Evolutionary conservation across 345 rosid species (phyloP).

Genomic region (Gossypium raimondii): DNA sequence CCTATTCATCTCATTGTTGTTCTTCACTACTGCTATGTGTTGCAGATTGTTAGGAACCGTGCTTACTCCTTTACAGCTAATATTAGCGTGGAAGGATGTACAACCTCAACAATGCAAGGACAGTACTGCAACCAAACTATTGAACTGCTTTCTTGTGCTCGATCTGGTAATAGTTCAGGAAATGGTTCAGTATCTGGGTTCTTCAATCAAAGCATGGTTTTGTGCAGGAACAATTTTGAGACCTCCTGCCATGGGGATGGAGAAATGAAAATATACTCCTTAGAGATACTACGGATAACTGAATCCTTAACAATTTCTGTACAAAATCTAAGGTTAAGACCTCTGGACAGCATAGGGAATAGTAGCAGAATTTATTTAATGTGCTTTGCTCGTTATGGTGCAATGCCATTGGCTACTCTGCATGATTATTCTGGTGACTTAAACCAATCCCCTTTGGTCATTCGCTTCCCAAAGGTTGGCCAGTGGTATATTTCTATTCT

Average conservation of each 20-base stretch:
- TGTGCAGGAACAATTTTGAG: slow-evolving; percentile 52
- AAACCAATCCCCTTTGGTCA: slow-evolving; percentile 48
- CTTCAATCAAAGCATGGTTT: slow-evolving; percentile 38
- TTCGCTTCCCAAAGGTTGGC: slow-evolving; percentile 67
- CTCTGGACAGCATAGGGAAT: slow-evolving; percentile 25
- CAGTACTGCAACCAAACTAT: slow-evolving; percentile 82
- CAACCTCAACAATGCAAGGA: slow-evolving; percentile 67
- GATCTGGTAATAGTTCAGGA: slow-evolving; percentile 28
- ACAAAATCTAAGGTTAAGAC: slow-evolving; percentile 35
- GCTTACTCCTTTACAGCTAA: slow-evolving; percentile 75
- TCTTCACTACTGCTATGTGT: slow-evolving; percentile 20
- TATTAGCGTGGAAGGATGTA: slow-evolving; percentile 85
- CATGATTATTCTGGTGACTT: slow-evolving; percentile 73
- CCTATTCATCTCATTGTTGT: not conserved
- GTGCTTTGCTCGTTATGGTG: slow-evolving; percentile 78
- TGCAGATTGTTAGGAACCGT: slow-evolving; percentile 69
- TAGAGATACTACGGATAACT: slow-evolving; percentile 55
- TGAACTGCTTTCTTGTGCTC: slow-evolving; percentile 58
- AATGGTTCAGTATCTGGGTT: slow-evolving; percentile 18
- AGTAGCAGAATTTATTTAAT: slow-evolving; percentile 36
- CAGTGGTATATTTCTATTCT: slow-evolving; percentile 69
- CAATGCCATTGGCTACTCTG: slow-evolving; percentile 52
- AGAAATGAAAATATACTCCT: slow-evolving; percentile 57
- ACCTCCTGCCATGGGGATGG: slow-evolving; percentile 49
- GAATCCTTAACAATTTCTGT: slow-evolving; percentile 55